These are phyloP conservation scores for Coemansia sp. DNA, from an alignment of 192 early-diverging fungal species.

Conservation along the genomic window DNA sequence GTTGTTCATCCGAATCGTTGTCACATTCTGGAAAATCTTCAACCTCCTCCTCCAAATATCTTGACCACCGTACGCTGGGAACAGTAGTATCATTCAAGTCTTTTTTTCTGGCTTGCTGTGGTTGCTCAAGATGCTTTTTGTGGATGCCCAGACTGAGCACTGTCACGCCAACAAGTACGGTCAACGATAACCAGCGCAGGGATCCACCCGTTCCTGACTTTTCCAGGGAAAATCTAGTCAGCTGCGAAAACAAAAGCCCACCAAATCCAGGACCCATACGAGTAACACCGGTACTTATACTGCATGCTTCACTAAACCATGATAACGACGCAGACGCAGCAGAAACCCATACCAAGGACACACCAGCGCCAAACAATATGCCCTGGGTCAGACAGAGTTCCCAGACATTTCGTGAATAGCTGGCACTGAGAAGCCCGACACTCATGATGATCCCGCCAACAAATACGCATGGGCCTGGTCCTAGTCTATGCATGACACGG, in stretches of 20 bases:
- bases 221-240: slow-evolving; percentile 49
- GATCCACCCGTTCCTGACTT: slow-evolving; percentile 46
- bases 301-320: slow-evolving; percentile 64
- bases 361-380: slow-evolving; percentile 64
- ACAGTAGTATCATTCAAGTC: slow-evolving; percentile 24
- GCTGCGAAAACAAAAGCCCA: slow-evolving; percentile 62
- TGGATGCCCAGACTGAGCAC: slow-evolving; percentile 46
- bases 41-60: slow-evolving; percentile 30
- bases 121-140: slow-evolving; percentile 25
- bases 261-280: slow-evolving; percentile 69
- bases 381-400: slow-evolving; percentile 69
- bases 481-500: slow-evolving; percentile 30
- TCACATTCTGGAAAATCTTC: slow-evolving; percentile 14
- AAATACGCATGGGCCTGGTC: slow-evolving; percentile 50
- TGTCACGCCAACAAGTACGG: slow-evolving; percentile 35
- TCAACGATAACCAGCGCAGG: slow-evolving; percentile 46
- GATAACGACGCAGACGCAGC: slow-evolving; percentile 63
- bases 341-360: slow-evolving; percentile 61
- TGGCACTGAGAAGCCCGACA: slow-evolving; percentile 60
- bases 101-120: background rate
- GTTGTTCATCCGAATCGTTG: slow-evolving; percentile 5
- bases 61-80: slow-evolving; percentile 38
- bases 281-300: slow-evolving; percentile 65
- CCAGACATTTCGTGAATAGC: slow-evolving; percentile 63
- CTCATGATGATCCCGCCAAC: slow-evolving; percentile 49